These are phyloP conservation scores for Naganishia vishniacii DNA, from an alignment of 768 basidiomycete species.

Conservation along the genomic window DNA sequence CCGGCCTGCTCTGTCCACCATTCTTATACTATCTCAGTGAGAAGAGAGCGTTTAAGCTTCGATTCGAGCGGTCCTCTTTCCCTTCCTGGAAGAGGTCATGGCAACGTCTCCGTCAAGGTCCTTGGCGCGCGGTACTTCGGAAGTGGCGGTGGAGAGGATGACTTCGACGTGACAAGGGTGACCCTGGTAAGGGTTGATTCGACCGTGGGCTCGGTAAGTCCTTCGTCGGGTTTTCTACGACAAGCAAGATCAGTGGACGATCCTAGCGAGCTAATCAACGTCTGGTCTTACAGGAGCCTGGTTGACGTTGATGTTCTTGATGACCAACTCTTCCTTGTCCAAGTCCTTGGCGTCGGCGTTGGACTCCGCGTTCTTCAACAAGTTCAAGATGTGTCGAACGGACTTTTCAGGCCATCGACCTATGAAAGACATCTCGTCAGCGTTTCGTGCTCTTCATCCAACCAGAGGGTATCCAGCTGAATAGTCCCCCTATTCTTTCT, in stretches of 20 bases:
- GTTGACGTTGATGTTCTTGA: conserved; percentile 96
- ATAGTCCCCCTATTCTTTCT: not conserved
- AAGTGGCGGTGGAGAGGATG: conserved; percentile 72
- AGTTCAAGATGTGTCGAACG: conserved; percentile 84
- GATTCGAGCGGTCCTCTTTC: conserved; percentile 44
- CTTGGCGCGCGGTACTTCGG: conserved; percentile 85
- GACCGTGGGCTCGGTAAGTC: conserved; percentile 71
- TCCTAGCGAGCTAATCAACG: not conserved
- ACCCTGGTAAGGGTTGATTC: conserved; percentile 91
- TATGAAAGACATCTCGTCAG: conserved; percentile 49
- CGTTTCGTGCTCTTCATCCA: too few species aligned
- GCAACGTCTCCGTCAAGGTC: conserved; percentile 62
- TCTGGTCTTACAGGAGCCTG: conserved; percentile 80
- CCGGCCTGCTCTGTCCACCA: conserved; percentile 4
- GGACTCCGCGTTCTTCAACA: conserved; percentile 97
- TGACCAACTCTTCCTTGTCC: conserved; percentile 80
- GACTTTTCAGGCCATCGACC: conserved; percentile 99
- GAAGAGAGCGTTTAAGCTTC: conserved; percentile 39
- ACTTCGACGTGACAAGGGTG: conserved; percentile 90
- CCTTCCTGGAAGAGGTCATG: conserved; percentile 41
- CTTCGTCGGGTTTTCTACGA: conserved; percentile 91
- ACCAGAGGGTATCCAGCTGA: not conserved
- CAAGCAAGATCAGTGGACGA: not conserved
- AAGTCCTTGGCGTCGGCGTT: conserved; percentile 95
- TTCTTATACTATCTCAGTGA: conserved; percentile 8